These are phyloP conservation scores for Spizellomyces sp. DNA, from an alignment of 192 early-diverging fungal genomes.

Conservation along the genomic window DNA sequence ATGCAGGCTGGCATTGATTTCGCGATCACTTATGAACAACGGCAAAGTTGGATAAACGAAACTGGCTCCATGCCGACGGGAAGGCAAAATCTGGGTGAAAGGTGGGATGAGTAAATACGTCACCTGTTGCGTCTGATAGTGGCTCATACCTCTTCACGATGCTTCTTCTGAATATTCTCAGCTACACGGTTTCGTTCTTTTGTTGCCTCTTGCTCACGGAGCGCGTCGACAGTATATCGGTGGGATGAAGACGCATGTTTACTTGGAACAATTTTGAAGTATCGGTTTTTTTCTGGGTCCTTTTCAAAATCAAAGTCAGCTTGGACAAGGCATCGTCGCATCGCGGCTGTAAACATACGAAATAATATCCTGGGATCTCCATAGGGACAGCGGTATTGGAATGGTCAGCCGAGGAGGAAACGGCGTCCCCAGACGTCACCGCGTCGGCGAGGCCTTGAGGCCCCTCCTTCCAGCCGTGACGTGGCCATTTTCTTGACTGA, in stretches of 20 bases:
- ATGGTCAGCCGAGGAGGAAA: no score
- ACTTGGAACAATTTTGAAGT: constrained; percentile 27
- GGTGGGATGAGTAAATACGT: not conserved
- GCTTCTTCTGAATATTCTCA: not conserved
- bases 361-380: constrained; percentile 15
- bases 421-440: no score
- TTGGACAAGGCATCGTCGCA: not conserved
- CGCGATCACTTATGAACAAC: constrained; percentile 9
- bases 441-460: no score
- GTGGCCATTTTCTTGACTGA: no score
- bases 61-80: not conserved
- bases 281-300: constrained; percentile 32
- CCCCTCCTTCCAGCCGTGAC: no score
- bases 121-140: not conserved
- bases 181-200: constrained; percentile 1
- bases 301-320: not conserved
- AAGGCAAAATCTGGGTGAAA: not conserved
- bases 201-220: constrained; percentile 14
- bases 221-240: constrained; percentile 9
- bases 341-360: not conserved
- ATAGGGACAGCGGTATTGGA: no score
- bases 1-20: not conserved
- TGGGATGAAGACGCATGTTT: not conserved
- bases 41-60: not conserved
- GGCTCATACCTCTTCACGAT: not conserved